Evolutionary conservation across 106 monocot genomes (phyloP).

Genomic region (Phalaenopsis aphrodite): DNA sequence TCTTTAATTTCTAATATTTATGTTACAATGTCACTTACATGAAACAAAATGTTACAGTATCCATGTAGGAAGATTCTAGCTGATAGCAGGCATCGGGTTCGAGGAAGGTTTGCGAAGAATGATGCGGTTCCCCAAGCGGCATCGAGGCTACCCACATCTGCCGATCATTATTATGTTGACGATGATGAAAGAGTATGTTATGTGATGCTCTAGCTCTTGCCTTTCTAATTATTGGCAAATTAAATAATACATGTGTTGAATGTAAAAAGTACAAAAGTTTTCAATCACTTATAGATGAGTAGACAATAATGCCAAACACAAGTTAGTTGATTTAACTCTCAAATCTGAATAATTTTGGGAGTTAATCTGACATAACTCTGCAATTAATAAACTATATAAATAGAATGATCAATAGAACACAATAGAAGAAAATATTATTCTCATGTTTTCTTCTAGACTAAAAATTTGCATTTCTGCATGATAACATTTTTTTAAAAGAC

Average conservation of each 20-base stretch:
- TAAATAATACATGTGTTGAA: too few relatives aligned
- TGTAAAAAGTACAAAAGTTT: neutral
- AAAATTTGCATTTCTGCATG: too few relatives aligned
- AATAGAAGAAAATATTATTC: neutral
- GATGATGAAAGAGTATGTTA: slow-evolving; percentile 20
- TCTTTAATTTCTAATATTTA: neutral
- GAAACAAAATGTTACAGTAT: slow-evolving; percentile 34
- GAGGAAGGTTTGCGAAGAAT: slow-evolving; percentile 87
- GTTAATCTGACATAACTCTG: too few relatives aligned
- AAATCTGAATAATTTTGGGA: neutral
- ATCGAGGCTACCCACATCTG: slow-evolving; percentile 13
- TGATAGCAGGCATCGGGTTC: slow-evolving; percentile 70
- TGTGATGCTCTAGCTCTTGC: neutral
- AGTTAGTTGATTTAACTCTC: neutral
- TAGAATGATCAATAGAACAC: too few relatives aligned
- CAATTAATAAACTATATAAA: too few relatives aligned
- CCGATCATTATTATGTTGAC: slow-evolving; percentile 37
- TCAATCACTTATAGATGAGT: neutral
- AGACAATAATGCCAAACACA: neutral
- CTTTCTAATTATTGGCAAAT: neutral
- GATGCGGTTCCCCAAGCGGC: slow-evolving; percentile 46
- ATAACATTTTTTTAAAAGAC: too few relatives aligned
- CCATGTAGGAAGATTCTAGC: slow-evolving; percentile 83
- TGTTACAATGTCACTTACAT: neutral
- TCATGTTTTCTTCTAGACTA: too few relatives aligned